Conservation (phyloP, 768 basidiomycete species). For the Scleroderma citrinum region DNA sequence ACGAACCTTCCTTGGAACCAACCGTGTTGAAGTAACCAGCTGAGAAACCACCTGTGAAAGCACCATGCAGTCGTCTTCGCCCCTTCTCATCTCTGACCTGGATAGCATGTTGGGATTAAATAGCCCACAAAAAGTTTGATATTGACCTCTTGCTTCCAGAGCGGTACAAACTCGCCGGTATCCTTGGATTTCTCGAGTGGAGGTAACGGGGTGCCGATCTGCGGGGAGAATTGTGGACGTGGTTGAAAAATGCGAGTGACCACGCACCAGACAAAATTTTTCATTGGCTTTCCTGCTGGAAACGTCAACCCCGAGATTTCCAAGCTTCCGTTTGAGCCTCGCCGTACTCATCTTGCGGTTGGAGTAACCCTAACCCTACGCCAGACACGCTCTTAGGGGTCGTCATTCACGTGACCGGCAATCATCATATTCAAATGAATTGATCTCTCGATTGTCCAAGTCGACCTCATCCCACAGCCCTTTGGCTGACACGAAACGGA, state of each 20-base stretch:
- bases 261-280: slow-evolving; percentile 76
- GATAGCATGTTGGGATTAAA: slow-evolving; percentile 11
- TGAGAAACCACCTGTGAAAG: slow-evolving; percentile 97
- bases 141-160: slow-evolving; percentile 95
- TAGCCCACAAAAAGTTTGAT: slow-evolving; percentile 12
- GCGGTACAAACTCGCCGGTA: slow-evolving; percentile 87
- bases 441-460: neutral
- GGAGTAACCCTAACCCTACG: slow-evolving; percentile 6
- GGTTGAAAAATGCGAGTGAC: neutral
- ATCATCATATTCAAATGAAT: neutral
- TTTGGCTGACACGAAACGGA: slow-evolving; percentile 1
- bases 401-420: too few species aligned
- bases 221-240: neutral
- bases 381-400: too few species aligned
- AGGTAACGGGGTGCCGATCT: slow-evolving; percentile 94
- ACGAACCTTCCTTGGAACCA: slow-evolving; percentile 88
- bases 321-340: slow-evolving; percentile 79
- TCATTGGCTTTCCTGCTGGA: slow-evolving; percentile 70
- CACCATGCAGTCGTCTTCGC: slow-evolving; percentile 88
- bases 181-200: slow-evolving; percentile 93
- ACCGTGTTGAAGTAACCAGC: slow-evolving; percentile 97
- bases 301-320: slow-evolving; percentile 70
- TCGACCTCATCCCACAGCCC: neutral
- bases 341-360: slow-evolving; percentile 35
- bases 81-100: slow-evolving; percentile 93